phyloP scores from a whole-genome alignment of 495 filamentous ascomycete genomes.

The Platismatia glauca region DNA sequence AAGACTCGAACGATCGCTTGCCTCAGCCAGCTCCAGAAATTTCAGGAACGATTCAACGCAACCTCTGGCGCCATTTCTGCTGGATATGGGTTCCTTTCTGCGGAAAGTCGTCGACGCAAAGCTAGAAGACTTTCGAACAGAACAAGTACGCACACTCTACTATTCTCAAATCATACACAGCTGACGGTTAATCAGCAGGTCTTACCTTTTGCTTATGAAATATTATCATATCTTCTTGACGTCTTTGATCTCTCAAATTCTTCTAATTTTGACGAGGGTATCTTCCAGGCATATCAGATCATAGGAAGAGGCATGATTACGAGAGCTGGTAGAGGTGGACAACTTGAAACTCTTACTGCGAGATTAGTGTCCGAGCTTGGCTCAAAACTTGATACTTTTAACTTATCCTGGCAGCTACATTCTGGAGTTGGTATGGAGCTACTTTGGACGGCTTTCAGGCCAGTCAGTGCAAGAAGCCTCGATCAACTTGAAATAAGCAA shows the following conservation, averaged over 20 bases:
- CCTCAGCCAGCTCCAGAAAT: constrained; percentile 46
- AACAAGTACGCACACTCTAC: not conserved
- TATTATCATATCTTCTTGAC: constrained; percentile 20
- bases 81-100: constrained; percentile 26
- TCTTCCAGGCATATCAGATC: constrained; percentile 47
- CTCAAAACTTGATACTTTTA: constrained; percentile 38
- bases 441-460: constrained; percentile 67
- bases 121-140: not conserved
- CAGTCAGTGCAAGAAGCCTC: constrained; percentile 49
- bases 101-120: constrained; percentile 1
- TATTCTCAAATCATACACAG: constrained; percentile 26
- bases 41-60: constrained; percentile 59
- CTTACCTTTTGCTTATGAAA: constrained; percentile 15
- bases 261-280: constrained; percentile 41
- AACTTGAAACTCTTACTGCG: not conserved
- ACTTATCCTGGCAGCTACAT: constrained; percentile 46
- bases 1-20: constrained; percentile 58
- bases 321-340: not conserved
- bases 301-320: constrained; percentile 34
- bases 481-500: constrained; percentile 42
- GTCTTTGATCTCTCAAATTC: constrained; percentile 25
- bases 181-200: constrained; percentile 20
- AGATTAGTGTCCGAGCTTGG: constrained; percentile 33
- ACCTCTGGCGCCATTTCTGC: constrained; percentile 39
- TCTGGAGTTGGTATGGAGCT: constrained; percentile 78